Evolutionary conservation across 2,329 filamentous ascomycete genomes (phyloP).

Genomic region (Colletotrichum brevisporum): DNA sequence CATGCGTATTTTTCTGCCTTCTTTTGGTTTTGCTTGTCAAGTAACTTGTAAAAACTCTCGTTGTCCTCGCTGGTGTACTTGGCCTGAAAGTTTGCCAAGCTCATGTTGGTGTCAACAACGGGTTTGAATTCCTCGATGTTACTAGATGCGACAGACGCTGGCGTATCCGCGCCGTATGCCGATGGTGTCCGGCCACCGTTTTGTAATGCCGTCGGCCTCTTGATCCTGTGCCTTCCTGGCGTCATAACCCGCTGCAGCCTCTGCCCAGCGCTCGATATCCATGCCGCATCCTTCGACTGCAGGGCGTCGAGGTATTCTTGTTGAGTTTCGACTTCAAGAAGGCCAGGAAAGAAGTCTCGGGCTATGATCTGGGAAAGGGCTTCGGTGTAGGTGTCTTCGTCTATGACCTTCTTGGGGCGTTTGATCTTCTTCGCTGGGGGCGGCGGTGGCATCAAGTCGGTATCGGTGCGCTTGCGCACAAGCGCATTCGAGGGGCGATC

Average conservation of each 20-base stretch:
- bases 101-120: conserved; percentile 81
- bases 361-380: conserved; percentile 94
- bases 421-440: conserved; percentile 91
- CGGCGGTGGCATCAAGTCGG: conserved; percentile 88
- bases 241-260: conserved; percentile 86
- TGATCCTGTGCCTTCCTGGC: conserved; percentile 68
- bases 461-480: conserved; percentile 76
- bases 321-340: conserved; percentile 87
- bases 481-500: conserved; percentile 68
- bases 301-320: conserved; percentile 93
- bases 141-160: conserved; percentile 67
- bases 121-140: conserved; percentile 55
- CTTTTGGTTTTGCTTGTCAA: conserved; percentile 92
- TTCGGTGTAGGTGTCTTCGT: conserved; percentile 94
- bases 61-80: conserved; percentile 99
- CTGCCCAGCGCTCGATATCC: conserved; percentile 87
- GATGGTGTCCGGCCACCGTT: conserved; percentile 70
- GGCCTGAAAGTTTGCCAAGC: conserved; percentile 86
- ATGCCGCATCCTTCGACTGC: conserved; percentile 85
- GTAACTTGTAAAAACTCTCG: conserved; percentile 92
- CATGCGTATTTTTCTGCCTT: conserved; percentile 88
- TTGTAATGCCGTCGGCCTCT: conserved; percentile 46
- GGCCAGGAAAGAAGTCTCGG: conserved; percentile 94
- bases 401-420: conserved; percentile 86
- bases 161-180: conserved; percentile 81